phyloP scores from a whole-genome alignment of 1,284 basidiomycete species.

The Irpex sp. region DNA sequence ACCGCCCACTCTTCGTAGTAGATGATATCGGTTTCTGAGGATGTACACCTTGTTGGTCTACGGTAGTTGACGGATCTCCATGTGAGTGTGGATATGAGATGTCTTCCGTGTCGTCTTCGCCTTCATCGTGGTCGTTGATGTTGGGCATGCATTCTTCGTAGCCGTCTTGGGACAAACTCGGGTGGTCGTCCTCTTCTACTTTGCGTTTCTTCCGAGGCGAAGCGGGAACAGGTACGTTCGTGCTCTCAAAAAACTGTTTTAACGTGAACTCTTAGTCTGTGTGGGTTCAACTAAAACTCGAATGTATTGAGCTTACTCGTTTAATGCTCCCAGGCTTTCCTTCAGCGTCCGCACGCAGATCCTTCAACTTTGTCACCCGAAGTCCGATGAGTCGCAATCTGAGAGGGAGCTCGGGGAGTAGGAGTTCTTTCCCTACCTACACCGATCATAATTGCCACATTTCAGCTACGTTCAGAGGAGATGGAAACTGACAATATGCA shows the following conservation, averaged over 20 bases:
- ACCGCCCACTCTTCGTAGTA: too few relatives aligned
- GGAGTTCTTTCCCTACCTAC: conserved; percentile 72
- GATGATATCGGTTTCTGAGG: too few relatives aligned
- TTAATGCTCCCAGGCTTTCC: conserved; percentile 53
- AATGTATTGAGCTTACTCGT: conserved; percentile 38
- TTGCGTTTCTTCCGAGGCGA: conserved; percentile 39
- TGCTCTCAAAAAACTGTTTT: conserved; percentile 53
- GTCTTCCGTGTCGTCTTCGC: neutral
- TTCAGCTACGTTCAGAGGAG: neutral
- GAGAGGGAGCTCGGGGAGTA: conserved; percentile 76
- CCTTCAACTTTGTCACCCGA: conserved; percentile 81
- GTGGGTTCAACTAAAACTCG: too few relatives aligned
- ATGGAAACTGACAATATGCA: too few relatives aligned
- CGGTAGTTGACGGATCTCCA: too few relatives aligned
- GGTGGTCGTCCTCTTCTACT: neutral
- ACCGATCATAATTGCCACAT: too few relatives aligned
- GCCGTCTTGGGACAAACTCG: conserved; percentile 21
- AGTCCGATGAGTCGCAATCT: conserved; percentile 80
- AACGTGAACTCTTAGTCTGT: neutral
- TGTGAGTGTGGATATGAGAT: too few relatives aligned
- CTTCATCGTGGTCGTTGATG: conserved; percentile 39
- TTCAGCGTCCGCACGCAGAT: conserved; percentile 53
- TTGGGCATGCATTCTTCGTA: conserved; percentile 48
- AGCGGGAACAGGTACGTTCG: conserved; percentile 28
- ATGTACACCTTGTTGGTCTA: too few relatives aligned